These are phyloP conservation scores for Ziziphus jujuba DNA, from an alignment of 306 rosid genomes.

Conservation along the genomic window DNA sequence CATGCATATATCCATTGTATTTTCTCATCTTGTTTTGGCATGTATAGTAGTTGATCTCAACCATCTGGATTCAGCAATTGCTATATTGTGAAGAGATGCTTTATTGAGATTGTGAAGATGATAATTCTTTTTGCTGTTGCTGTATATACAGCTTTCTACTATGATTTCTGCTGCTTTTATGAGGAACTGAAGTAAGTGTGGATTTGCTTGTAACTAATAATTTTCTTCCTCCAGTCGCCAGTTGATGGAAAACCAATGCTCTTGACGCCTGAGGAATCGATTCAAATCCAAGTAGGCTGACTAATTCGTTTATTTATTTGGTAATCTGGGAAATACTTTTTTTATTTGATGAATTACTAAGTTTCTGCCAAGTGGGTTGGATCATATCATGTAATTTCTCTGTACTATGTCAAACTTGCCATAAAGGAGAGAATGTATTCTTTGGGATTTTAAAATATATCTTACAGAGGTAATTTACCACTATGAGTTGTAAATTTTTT, in stretches of 20 bases:
- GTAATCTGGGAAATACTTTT: background rate
- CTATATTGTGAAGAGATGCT: background rate
- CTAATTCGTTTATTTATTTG: background rate
- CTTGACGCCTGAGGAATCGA: slow-evolving; percentile 93
- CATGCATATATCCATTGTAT: no score
- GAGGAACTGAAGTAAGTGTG: slow-evolving; percentile 6
- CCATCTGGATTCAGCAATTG: background rate
- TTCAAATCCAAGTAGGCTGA: slow-evolving; percentile 81
- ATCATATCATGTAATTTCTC: background rate
- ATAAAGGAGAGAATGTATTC: background rate
- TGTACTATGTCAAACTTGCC: background rate
- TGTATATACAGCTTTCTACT: no score
- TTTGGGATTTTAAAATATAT: no score
- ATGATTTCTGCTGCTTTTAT: slow-evolving; percentile 9
- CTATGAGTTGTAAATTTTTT: no score
- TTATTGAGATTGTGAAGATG: no score
- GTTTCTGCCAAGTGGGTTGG: background rate
- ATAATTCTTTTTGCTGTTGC: no score
- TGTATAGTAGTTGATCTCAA: no score
- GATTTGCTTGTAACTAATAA: slow-evolving; percentile 25
- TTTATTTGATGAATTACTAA: background rate
- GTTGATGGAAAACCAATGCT: slow-evolving; percentile 99
- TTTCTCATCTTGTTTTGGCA: no score
- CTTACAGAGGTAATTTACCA: no score
- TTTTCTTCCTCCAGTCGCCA: slow-evolving; percentile 66